Conservation (phyloP, 2,329 filamentous ascomycete genomes). For the Cadophora luteo-olivacea region DNA sequence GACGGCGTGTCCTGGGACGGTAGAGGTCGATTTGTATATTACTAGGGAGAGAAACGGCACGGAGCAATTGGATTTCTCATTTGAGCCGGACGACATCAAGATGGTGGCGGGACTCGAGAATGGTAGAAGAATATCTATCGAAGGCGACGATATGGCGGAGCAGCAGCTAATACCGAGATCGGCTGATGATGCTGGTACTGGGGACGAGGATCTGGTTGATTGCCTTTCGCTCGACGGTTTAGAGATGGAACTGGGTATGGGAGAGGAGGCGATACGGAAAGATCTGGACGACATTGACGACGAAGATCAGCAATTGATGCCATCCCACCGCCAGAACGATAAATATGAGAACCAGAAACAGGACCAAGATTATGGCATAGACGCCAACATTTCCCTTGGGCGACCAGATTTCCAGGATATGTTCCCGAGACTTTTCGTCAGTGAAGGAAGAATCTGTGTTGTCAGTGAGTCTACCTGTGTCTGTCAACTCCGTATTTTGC, state of each 20-base stretch:
- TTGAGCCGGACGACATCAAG: no score
- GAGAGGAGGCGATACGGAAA: neutral
- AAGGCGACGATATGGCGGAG: neutral
- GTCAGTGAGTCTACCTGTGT: neutral
- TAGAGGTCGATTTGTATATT: no score
- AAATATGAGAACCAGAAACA: no score
- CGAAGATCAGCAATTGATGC: neutral
- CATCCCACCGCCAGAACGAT: neutral
- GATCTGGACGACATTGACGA: neutral
- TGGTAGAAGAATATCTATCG: no score
- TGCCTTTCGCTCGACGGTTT: neutral
- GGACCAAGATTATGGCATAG: neutral
- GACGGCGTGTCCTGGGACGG: no score
- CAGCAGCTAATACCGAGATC: neutral
- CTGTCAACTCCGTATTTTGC: neutral
- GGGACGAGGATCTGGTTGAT: neutral
- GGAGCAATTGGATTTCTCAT: no score
- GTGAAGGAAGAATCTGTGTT: neutral
- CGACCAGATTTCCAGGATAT: neutral
- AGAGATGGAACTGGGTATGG: neutral
- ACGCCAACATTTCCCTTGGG: neutral
- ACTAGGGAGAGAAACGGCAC: no score
- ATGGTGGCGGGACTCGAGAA: no score
- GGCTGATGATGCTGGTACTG: neutral
- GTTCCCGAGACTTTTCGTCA: neutral